Evolutionary conservation across 2,329 filamentous ascomycete genomes (phyloP), one percentile per base, ranked within the genome.

Genomic region (Chaetothyriales sp.): DNA sequence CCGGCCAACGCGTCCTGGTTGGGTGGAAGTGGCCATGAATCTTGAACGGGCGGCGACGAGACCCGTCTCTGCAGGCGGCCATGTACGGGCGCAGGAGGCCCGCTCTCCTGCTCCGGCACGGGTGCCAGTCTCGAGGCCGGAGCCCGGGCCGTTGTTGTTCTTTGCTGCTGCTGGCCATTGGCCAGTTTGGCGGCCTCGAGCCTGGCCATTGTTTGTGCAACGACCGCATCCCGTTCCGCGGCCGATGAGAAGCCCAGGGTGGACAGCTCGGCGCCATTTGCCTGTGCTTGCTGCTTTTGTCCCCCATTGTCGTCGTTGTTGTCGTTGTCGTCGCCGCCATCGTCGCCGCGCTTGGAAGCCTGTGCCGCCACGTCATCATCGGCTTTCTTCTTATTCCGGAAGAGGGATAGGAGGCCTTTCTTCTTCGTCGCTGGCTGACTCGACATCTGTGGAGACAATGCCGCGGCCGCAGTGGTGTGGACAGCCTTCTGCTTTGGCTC

Each of bases 301-400:
- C 50, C 50, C 33, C 43, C 63, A 18, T 62, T 44, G 46, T 63
- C 63, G 46, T 62, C 60, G 33, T 65, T 55, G 50, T n/a, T n/a
- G n/a, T n/a, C n/a, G n/a, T n/a, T n/a, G n/a, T n/a, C n/a, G n/a
- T n/a, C n/a, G n/a, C n/a, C n/a, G n/a, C 63, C 63, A 47, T 62
- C 60, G 33, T 65, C 55, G 50, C 65, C 61, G 51, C 45, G 43
- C 25, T 64, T 47, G 20, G 46, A 29, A 18, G 62, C 47, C 72
- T 68, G 51, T 69, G 4, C n/a, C 6, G 22, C 6, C 22, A 4
- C 22, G 6, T 25, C 15, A 5, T 15, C 33, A 13, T 49, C 29
- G n/a, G 6, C 33, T 29, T 48, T 33, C 64, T 81, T 85, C 66
- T 77, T 83, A 51, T 84, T 80, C 40, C 81, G 77, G n/a, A 88